phyloP scores from a whole-genome alignment of 345 rosid species.

The Lagerstroemia speciosa region DNA sequence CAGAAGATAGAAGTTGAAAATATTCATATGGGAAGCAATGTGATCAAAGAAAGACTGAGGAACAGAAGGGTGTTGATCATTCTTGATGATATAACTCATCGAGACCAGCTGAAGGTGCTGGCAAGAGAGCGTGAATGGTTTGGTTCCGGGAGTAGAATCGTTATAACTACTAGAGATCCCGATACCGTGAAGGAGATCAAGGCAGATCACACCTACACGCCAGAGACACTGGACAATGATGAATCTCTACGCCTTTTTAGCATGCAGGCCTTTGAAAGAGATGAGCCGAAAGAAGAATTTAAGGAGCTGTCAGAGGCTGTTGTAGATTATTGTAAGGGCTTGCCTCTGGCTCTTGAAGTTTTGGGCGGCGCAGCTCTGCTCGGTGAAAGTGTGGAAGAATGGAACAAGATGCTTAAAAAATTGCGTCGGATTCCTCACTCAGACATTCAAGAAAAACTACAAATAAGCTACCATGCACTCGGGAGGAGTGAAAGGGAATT shows the following conservation, averaged over 20 bases:
- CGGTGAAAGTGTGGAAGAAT: background rate
- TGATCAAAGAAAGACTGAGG: background rate
- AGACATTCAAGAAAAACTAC: background rate
- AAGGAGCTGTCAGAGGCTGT: background rate
- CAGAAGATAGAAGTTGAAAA: background rate
- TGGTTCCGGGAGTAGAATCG: no score
- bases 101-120: no score
- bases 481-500: background rate
- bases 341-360: constrained; percentile 9
- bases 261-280: no score
- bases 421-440: background rate
- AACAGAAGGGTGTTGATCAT: no score
- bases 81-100: no score
- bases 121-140: no score
- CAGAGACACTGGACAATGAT: no score
- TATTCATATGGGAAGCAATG: background rate
- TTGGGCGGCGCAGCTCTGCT: constrained; percentile 10
- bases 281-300: background rate
- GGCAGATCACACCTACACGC: no score
- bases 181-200: no score
- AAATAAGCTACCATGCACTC: constrained; percentile 8
- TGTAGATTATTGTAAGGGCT: background rate
- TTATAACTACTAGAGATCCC: no score
- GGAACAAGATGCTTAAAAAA: background rate
- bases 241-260: no score